Percentiles rank a stretch among this genome's conserved stretches.
phyloP scores from a whole-genome alignment of 257 asterid species.

The Jacaranda copaia region DNA sequence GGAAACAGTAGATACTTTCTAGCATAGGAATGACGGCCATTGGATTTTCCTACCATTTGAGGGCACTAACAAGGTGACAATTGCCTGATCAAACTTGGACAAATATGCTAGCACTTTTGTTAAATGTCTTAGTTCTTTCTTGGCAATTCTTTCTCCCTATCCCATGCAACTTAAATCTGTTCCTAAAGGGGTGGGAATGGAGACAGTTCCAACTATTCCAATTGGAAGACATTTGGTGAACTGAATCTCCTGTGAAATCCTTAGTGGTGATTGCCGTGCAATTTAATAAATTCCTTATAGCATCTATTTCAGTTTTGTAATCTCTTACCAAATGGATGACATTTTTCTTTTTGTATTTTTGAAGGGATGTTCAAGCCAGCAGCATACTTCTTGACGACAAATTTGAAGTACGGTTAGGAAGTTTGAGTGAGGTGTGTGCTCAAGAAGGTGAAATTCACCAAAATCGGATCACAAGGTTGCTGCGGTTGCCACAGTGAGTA shows the following conservation, averaged over 20 bases:
- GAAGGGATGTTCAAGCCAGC: constrained; percentile 96
- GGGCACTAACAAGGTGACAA: constrained; percentile 6
- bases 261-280: no score
- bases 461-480: constrained; percentile 70
- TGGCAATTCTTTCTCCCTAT: no score
- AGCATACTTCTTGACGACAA: constrained; percentile 97
- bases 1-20: no score
- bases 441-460: constrained; percentile 87
- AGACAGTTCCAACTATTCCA: no score
- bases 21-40: background rate
- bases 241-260: no score
- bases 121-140: no score
- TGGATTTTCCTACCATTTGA: constrained; percentile 8
- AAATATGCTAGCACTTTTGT: no score
- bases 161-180: background rate
- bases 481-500: constrained; percentile 91
- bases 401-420: constrained; percentile 94
- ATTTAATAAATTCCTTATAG: no score
- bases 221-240: no score
- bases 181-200: constrained; percentile 1
- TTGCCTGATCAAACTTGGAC: background rate
- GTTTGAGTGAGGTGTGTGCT: constrained; percentile 84
- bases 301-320: background rate
- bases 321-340: constrained; percentile 29
- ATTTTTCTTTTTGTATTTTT: constrained; percentile 18